A percentile compares a stretch with the other conserved stretches of the same genome.
Evolutionary conservation across 352 stramenopile genomes (phyloP).

Genomic region (Globisporangium apiculatum): DNA sequence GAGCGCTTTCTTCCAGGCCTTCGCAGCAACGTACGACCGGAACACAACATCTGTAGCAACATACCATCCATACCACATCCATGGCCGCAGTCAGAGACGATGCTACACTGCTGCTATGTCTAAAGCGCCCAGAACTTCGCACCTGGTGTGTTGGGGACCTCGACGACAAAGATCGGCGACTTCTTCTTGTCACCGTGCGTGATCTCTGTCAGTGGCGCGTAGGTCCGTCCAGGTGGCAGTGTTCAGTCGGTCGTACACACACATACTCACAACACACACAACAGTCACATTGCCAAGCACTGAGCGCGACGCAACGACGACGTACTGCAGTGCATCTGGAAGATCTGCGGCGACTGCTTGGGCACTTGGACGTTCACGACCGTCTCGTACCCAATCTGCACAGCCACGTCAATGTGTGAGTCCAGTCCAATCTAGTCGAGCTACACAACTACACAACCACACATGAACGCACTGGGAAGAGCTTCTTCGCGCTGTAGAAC

Average conservation of each 20-base stretch:
- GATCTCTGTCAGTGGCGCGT: slow-evolving; percentile 31
- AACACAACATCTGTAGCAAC: slow-evolving; percentile 52
- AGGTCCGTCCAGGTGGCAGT: too few relatives aligned
- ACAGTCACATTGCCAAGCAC: not conserved
- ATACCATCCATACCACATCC: too few relatives aligned
- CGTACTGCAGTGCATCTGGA: slow-evolving; percentile 51
- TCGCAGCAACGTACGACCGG: slow-evolving; percentile 65
- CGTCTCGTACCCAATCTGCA: slow-evolving; percentile 56
- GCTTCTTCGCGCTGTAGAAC: slow-evolving; percentile 70
- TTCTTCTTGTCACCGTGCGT: slow-evolving; percentile 75
- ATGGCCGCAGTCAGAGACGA: not conserved
- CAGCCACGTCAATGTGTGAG: not conserved
- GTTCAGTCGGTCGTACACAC: too few relatives aligned
- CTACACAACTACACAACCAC: not conserved
- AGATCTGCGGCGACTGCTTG: slow-evolving; percentile 21
- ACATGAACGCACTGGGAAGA: slow-evolving; percentile 52
- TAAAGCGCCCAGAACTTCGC: not conserved
- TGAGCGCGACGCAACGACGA: slow-evolving; percentile 1
- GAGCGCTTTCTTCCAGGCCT: slow-evolving; percentile 80
- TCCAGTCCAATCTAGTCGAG: too few relatives aligned
- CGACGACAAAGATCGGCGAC: slow-evolving; percentile 69
- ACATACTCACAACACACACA: not conserved
- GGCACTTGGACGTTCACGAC: slow-evolving; percentile 43
- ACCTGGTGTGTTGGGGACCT: slow-evolving; percentile 51
- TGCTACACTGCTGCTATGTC: too few relatives aligned